Evolutionary conservation across 805 yeast species (phyloP).

Genomic region (Metschnikowia bowlesiae): DNA sequence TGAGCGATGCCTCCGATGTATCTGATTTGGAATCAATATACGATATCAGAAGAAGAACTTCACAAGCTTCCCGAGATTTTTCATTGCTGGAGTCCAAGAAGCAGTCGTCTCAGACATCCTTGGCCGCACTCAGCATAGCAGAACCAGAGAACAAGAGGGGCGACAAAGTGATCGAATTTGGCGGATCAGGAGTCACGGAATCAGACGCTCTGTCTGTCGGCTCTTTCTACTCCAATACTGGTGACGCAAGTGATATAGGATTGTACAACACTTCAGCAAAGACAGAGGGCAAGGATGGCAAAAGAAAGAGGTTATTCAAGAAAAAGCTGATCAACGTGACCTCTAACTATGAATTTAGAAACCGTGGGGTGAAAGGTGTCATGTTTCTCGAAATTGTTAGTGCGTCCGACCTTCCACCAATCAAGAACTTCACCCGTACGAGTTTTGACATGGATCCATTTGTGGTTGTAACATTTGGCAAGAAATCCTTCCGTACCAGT

Average conservation of each 20-base stretch:
- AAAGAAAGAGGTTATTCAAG: slow-evolving; percentile 6
- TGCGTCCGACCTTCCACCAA: slow-evolving; percentile 76
- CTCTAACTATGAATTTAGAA: slow-evolving; percentile 33
- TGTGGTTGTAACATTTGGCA: slow-evolving; percentile 86
- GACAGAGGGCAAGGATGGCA: slow-evolving; percentile 2
- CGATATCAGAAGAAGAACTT: slow-evolving; percentile 3
- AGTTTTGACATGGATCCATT: slow-evolving; percentile 97
- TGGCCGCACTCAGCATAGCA: not conserved
- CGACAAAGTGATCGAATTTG: not conserved
- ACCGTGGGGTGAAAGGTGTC: slow-evolving; percentile 56
- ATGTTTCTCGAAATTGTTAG: slow-evolving; percentile 70
- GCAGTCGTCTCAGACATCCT: not conserved
- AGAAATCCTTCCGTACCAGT: slow-evolving; percentile 79
- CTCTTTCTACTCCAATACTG: slow-evolving; percentile 7
- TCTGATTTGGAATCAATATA: slow-evolving; percentile 31
- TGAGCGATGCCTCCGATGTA: slow-evolving; percentile 18
- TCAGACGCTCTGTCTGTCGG: slow-evolving; percentile 14
- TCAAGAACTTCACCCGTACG: slow-evolving; percentile 62
- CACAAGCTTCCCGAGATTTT: not conserved
- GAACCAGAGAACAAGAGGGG: not conserved
- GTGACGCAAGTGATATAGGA: slow-evolving; percentile 5
- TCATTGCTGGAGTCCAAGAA: not conserved
- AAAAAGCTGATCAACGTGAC: slow-evolving; percentile 7
- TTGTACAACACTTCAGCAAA: slow-evolving; percentile 7
- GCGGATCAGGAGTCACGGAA: not conserved